Conservation (phyloP, 169 alveolate genomes). For the Cryptosporidium tyzzeri region DNA sequence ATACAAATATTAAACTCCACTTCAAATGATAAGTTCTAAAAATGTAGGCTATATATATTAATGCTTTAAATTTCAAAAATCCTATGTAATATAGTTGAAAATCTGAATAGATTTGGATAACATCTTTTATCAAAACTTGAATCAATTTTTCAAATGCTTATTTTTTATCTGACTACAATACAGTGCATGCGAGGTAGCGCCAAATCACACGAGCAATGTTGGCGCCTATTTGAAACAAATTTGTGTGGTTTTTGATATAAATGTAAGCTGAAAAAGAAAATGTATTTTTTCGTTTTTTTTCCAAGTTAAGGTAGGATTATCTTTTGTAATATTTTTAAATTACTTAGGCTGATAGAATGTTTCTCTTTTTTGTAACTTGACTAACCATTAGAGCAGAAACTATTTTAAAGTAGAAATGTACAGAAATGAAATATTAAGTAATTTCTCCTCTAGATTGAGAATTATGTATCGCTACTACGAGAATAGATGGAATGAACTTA, state of each 20-base stretch:
- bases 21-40: too few relatives aligned
- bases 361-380: background rate
- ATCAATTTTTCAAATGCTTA: too few relatives aligned
- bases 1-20: background rate
- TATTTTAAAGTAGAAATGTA: background rate
- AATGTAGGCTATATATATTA: too few relatives aligned
- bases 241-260: slow-evolving; percentile 7
- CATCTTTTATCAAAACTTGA: background rate
- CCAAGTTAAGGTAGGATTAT: background rate
- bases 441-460: background rate
- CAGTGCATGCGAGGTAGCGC: slow-evolving; percentile 12
- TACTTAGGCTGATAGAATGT: background rate
- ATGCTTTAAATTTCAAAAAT: background rate
- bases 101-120: background rate
- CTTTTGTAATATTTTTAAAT: background rate
- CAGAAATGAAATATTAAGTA: background rate
- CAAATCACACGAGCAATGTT: background rate
- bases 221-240: slow-evolving; percentile 10
- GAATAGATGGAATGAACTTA: slow-evolving; percentile 50
- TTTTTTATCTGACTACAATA: background rate
- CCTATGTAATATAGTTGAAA: too few relatives aligned
- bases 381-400: background rate
- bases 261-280: too few relatives aligned
- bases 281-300: background rate
- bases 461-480: slow-evolving; percentile 23